Evolutionary conservation across 1,284 basidiomycete genomes (phyloP).

Genomic region (Peniophora sp.): DNA sequence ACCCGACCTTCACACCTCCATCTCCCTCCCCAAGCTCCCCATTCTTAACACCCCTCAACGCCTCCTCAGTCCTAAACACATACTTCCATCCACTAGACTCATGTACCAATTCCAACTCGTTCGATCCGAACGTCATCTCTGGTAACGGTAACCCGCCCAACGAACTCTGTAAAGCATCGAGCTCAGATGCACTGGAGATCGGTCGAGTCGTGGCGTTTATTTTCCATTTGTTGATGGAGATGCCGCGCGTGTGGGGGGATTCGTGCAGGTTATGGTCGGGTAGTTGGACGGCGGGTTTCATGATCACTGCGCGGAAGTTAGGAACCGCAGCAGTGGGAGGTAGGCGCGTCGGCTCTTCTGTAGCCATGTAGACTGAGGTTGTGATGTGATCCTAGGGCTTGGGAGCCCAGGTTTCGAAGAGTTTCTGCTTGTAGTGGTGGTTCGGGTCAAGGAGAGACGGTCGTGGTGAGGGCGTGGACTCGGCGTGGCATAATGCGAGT

Average conservation of each 20-base stretch:
- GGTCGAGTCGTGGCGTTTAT: constrained; percentile 61
- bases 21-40: constrained; percentile 73
- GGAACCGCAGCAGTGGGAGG: constrained; percentile 3
- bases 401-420: constrained; percentile 2
- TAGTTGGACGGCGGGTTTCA: constrained; percentile 36
- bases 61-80: constrained; percentile 62
- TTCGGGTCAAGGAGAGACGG: no score
- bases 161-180: constrained; percentile 56
- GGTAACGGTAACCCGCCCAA: constrained; percentile 74
- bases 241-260: constrained; percentile 57
- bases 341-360: no score
- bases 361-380: no score
- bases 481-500: no score
- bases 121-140: constrained; percentile 96
- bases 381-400: neutral
- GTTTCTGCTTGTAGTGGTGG: no score
- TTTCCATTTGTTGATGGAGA: constrained; percentile 56
- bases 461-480: no score
- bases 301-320: constrained; percentile 18
- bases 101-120: constrained; percentile 65
- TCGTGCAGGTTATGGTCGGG: constrained; percentile 59
- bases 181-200: constrained; percentile 71
- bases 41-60: constrained; percentile 69
- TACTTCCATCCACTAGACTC: constrained; percentile 56
- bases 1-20: constrained; percentile 88